phyloP scores from a whole-genome alignment of 768 basidiomycete species.

The Boletus speciosus region DNA sequence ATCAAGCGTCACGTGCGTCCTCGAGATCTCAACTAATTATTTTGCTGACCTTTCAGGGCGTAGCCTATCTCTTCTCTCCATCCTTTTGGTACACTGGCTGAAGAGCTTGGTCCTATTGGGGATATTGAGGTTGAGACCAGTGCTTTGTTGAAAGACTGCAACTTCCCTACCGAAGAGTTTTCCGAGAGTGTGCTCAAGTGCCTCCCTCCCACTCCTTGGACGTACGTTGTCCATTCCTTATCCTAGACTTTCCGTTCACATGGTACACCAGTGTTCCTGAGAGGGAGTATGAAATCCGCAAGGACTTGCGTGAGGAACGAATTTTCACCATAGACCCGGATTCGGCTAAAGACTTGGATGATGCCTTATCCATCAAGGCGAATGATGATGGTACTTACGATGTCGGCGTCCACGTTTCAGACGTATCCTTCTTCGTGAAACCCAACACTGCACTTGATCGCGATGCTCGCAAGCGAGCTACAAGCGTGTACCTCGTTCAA shows the following conservation, averaged over 20 bases:
- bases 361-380: slow-evolving; percentile 83
- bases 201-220: slow-evolving; percentile 93
- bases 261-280: slow-evolving; percentile 67
- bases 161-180: slow-evolving; percentile 98
- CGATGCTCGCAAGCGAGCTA: slow-evolving; percentile 95
- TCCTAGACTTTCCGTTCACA: slow-evolving; percentile 7
- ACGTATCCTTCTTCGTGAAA: slow-evolving; percentile 94
- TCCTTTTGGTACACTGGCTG: slow-evolving; percentile 97
- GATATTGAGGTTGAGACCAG: slow-evolving; percentile 98
- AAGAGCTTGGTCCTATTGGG: slow-evolving; percentile 97
- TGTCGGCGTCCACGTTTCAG: slow-evolving; percentile 93
- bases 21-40: slow-evolving; percentile 4
- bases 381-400: slow-evolving; percentile 93
- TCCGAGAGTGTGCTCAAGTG: slow-evolving; percentile 93
- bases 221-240: slow-evolving; percentile 42
- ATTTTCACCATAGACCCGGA: slow-evolving; percentile 94
- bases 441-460: slow-evolving; percentile 97
- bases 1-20: slow-evolving; percentile 92
- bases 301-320: slow-evolving; percentile 80
- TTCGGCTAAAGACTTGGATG: slow-evolving; percentile 88
- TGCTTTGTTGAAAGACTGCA: slow-evolving; percentile 96
- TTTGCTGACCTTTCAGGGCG: slow-evolving; percentile 19
- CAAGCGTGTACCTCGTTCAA: slow-evolving; percentile 95
- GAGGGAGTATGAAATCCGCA: slow-evolving; percentile 81
- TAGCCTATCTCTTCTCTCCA: slow-evolving; percentile 94